Evolutionary conservation across 805 yeast species (phyloP), one percentile per base, ranked within the genome.

Genomic region (Saccharomyces eubayanus): DNA sequence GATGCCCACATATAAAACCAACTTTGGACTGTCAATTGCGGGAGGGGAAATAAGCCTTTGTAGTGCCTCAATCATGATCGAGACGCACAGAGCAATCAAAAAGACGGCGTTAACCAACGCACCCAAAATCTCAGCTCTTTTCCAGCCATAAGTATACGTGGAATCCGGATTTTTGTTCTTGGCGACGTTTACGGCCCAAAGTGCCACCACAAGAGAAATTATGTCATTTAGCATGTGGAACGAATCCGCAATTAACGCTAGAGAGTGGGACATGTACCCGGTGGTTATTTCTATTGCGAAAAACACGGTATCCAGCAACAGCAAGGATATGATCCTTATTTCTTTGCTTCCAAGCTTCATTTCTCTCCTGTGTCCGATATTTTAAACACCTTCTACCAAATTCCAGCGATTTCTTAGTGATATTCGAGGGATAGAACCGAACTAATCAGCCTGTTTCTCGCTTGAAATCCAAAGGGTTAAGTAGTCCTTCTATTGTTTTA

Each of bases 141-240:
- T 95, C 95, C 97, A 88, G 8, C 98, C 98, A 64, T 92, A 91
- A 2, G 97, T 92, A 73, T 87, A 91, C 54, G 83, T 84, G 4
- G 91, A 84, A 66, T 89, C 91, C 1, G 96, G 92, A 28, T 83
- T 82, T 62, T 81, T 80, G 41, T 80, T 81, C 61, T 85, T 85
- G 53, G 96, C 89, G n/a, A 89, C 96, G 55, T 79, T 80, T 27
- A 92, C 97, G 0, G 98, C 98, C 96, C 97, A 91, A 36, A 89
- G 74, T 0, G 97, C 97, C 54, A 91, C 89, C 24, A 90, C 59
- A 36, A 91, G 75, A 1, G 96, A 88, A 55, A 91, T 83, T 54
- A 91, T 87, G 70, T 91, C 98, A 72, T 91, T 91, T 59, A 91
- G 77, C 97, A 92, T 91, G 70, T 91, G 98, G 78, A 91, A 92